Percentiles rank a stretch among this genome's conserved stretches.
Conservation (phyloP, 345 rosid species). For the Citrus sp. region DNA sequence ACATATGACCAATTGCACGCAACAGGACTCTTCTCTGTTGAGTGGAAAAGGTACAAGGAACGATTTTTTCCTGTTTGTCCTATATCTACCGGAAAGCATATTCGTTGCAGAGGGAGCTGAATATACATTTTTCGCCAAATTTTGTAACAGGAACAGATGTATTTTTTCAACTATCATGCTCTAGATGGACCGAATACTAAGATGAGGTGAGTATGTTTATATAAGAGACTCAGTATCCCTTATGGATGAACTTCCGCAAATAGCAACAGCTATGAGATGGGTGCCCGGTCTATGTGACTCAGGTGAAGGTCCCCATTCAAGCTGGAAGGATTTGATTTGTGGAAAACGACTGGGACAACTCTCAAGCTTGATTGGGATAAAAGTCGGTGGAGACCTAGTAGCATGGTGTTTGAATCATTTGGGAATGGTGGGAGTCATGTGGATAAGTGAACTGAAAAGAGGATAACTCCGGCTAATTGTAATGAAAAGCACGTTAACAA, state of each 20-base stretch:
- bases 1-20: slow-evolving; percentile 66
- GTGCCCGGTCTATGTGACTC: slow-evolving; percentile 39
- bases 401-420: neutral
- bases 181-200: slow-evolving; percentile 62
- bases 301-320: slow-evolving; percentile 60
- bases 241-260: slow-evolving; percentile 43
- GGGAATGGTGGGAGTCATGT: neutral
- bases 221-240: slow-evolving; percentile 48
- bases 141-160: slow-evolving; percentile 34
- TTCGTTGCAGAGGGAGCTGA: neutral
- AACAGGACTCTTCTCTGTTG: slow-evolving; percentile 24
- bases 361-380: neutral
- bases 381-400: neutral
- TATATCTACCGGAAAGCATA: neutral
- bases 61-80: neutral
- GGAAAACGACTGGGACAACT: slow-evolving; percentile 37
- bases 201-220: slow-evolving; percentile 55
- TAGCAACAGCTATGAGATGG: slow-evolving; percentile 56
- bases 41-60: slow-evolving; percentile 45
- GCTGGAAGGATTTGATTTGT: slow-evolving; percentile 55
- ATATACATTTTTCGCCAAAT: neutral
- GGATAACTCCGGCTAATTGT: neutral
- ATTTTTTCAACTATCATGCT: slow-evolving; percentile 51
- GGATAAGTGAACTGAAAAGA: neutral
- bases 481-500: neutral